Evolutionary conservation across 768 basidiomycete species (phyloP), one percentile per base, ranked within the genome.

Genomic region (Amyloporia xantha): DNA sequence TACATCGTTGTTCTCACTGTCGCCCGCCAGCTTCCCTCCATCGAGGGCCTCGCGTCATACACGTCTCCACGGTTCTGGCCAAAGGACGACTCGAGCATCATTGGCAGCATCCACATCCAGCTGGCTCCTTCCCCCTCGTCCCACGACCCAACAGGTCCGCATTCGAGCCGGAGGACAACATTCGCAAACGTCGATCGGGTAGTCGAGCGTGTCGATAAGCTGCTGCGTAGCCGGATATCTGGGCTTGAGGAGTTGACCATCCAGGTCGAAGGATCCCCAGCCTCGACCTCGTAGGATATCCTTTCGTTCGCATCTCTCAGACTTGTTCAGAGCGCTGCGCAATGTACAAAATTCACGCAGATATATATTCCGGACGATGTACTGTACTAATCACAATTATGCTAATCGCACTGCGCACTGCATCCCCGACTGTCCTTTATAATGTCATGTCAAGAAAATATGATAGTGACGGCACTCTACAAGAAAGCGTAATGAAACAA

Each of bases 71-170:
- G 91, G 21, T 96, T 99, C 67, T 98, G 96, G 96, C 93, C 93
- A 0, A 93, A 95, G 66, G 94, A 97, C 65, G 79, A 90, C 3
- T 75, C 78, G 2, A 82, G 79, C 39, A 63, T 96, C 33, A 82
- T 97, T 57, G 96, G 95, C 20, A 91, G 91, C 5, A 91, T 98
- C 48, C 91, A 90, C 62, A 80, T 99, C 42, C 90, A 91, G 55
- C 75, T 99, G n/a, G 73, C 78, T 7, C 78, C 76, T 9, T 81
- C 85, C 0, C 66, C 73, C 1, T 74, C 82, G 0, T 68, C 76
- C 0, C 62, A 73, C 55, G 80, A 86, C 54, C 78, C 81, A 0
- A 66, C 69, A 25, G 75, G 73, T 1, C 77, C 76, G 2, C 77
- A 79, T 65, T 71, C 73, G 1, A 69, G 61, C 53, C 64, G 65